phyloP scores from a whole-genome alignment of 768 basidiomycete species.

The Collybia sp. region DNA sequence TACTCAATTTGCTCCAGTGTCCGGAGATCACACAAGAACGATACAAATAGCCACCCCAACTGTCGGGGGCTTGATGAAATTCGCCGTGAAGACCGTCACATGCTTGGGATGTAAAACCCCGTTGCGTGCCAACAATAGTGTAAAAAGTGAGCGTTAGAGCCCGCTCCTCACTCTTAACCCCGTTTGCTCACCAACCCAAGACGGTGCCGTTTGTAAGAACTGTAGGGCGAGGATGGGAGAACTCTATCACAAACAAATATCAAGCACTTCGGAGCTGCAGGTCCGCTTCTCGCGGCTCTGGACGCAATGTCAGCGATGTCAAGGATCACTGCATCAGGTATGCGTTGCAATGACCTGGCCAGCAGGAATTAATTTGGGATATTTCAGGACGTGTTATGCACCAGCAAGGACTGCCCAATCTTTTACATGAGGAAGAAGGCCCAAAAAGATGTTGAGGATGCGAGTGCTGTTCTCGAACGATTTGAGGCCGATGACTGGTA shows the following conservation, averaged over 20 bases:
- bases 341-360: conserved; percentile 4
- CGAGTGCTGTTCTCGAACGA: conserved; percentile 70
- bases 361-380: background rate
- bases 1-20: conserved; percentile 47
- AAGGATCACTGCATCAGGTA: conserved; percentile 95
- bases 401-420: conserved; percentile 96
- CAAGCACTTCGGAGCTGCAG: conserved; percentile 72
- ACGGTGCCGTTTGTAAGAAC: conserved; percentile 92
- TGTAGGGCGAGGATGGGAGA: conserved; percentile 84
- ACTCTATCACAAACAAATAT: conserved; percentile 87
- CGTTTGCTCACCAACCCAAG: conserved; percentile 29
- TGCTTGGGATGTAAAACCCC: conserved; percentile 96
- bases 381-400: conserved; percentile 87
- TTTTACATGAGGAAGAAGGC: conserved; percentile 99
- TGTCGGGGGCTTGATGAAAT: conserved; percentile 97
- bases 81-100: conserved; percentile 92
- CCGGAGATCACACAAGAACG: conserved; percentile 92
- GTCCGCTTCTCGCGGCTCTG: conserved; percentile 91
- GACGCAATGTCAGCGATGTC: conserved; percentile 99
- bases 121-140: conserved; percentile 70
- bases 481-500: conserved; percentile 80
- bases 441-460: conserved; percentile 95
- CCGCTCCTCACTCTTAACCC: no score
- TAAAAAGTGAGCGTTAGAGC: conserved; percentile 52
- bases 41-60: conserved; percentile 97